Evolutionary conservation across 768 basidiomycete species (phyloP).

Genomic region (Galerina sulciceps): DNA sequence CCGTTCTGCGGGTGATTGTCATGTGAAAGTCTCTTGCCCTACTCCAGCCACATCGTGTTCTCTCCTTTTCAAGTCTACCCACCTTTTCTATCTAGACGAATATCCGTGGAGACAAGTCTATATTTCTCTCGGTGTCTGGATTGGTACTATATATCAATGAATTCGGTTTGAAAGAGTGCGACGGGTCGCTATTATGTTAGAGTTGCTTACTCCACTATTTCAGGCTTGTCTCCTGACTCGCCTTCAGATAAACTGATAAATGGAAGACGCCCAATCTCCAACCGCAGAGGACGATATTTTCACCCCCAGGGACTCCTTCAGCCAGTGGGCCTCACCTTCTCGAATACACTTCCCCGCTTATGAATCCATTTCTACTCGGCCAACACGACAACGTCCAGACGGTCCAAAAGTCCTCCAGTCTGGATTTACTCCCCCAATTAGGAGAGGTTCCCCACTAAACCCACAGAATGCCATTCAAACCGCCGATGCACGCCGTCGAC

Average conservation of each 20-base stretch:
- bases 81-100: too few relatives aligned
- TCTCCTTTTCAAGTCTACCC: too few relatives aligned
- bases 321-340: slow-evolving; percentile 17
- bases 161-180: neutral
- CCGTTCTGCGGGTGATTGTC: neutral
- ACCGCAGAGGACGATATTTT: slow-evolving; percentile 32
- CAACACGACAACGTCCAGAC: slow-evolving; percentile 23
- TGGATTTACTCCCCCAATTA: slow-evolving; percentile 27
- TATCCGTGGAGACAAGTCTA: too few relatives aligned
- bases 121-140: neutral
- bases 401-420: slow-evolving; percentile 14
- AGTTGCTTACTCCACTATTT: neutral
- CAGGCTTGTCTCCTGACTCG: neutral
- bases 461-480: slow-evolving; percentile 30
- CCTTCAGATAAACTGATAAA: slow-evolving; percentile 1
- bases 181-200: neutral
- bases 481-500: slow-evolving; percentile 28
- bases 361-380: slow-evolving; percentile 17
- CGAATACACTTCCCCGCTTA: slow-evolving; percentile 27
- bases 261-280: slow-evolving; percentile 24
- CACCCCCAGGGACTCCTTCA: slow-evolving; percentile 16
- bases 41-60: too few relatives aligned
- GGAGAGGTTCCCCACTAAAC: slow-evolving; percentile 38
- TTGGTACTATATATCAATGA: neutral
- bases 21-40: too few relatives aligned